Evolutionary conservation across 768 basidiomycete genomes (phyloP), one percentile per base, ranked within the genome.

Genomic region (Solioccasus polychromus): DNA sequence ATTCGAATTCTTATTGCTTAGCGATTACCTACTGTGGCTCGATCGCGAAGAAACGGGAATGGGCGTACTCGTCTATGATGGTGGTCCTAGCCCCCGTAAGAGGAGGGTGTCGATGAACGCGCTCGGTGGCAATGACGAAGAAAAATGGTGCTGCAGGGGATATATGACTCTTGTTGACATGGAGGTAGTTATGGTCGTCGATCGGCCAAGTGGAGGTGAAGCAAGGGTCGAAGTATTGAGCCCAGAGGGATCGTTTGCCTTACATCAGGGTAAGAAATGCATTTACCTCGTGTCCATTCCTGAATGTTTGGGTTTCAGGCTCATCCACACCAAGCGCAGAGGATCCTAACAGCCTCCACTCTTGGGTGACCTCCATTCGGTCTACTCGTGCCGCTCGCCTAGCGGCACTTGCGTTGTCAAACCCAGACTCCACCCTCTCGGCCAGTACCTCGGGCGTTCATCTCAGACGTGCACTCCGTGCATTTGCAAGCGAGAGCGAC

Each of bases 21-120:
- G 83, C 12, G 92, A 94, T 64, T 82, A 82, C 52, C 65, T 94
- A 26, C 56, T 93, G 28, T 91, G 88, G 88, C 72, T 92, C 18
- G 78, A 80, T 15, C 71, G 67, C 35, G 79, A 73, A 32, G 80
- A 79, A 37, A 60, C 62, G 7, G 55, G 51, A 2, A 48, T 58
- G 8, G 56, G 53, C 4, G 47, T 51, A 6, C 52, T 60, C 20
- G 47, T 50, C 22, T 47, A 48, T 3, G 59, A 64, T 14, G 53
- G 53, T 0, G 39, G 42, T 11, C 52, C 57, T 36, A 52, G 50
- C 22, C 53, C 55, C 30, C 57, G 48, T 9, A 55, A 39, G 30
- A 42, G 54, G 18, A 53, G 49, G 25, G 26, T 15, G 4, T 63
- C 60, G 9, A 50, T 51, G 18, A 55, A 55, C 18, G 48, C 48